These are phyloP conservation scores for Suhomyces kilbournensis DNA, from an alignment of 805 yeast species.

Conservation along the genomic window DNA sequence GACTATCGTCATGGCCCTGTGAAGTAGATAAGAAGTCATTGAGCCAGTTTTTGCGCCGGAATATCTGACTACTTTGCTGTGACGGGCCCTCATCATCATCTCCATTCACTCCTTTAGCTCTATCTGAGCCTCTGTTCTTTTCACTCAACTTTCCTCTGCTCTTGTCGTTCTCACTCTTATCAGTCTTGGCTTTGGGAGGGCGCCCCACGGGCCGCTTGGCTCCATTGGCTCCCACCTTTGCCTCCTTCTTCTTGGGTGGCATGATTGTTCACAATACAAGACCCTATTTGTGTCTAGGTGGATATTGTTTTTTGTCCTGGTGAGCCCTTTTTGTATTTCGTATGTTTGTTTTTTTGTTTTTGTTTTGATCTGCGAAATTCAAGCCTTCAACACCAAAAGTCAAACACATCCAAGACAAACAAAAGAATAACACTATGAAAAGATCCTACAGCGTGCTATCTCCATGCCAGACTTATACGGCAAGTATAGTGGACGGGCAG, in stretches of 20 bases:
- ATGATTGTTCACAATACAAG: neutral
- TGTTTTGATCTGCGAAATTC: neutral
- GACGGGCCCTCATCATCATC: neutral
- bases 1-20: neutral
- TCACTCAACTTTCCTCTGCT: neutral
- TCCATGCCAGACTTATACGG: conserved; percentile 20
- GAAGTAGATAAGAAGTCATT: conserved; percentile 13
- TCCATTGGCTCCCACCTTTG: neutral
- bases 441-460: conserved; percentile 10
- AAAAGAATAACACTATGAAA: too few relatives aligned
- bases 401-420: too few relatives aligned
- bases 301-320: too few relatives aligned
- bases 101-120: too few relatives aligned
- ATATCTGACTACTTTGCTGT: conserved; percentile 8
- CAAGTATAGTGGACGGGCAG: conserved; percentile 7
- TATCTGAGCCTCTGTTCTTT: neutral
- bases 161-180: neutral
- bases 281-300: too few relatives aligned
- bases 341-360: neutral
- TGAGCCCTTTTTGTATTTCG: too few relatives aligned
- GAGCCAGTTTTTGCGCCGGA: conserved; percentile 19
- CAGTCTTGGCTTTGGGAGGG: neutral
- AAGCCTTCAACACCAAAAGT: too few relatives aligned
- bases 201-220: neutral
- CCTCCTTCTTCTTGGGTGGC: conserved; percentile 3